Evolutionary conservation across 306 rosid genomes (phyloP).

Genomic region (Ormosia semicastrata): DNA sequence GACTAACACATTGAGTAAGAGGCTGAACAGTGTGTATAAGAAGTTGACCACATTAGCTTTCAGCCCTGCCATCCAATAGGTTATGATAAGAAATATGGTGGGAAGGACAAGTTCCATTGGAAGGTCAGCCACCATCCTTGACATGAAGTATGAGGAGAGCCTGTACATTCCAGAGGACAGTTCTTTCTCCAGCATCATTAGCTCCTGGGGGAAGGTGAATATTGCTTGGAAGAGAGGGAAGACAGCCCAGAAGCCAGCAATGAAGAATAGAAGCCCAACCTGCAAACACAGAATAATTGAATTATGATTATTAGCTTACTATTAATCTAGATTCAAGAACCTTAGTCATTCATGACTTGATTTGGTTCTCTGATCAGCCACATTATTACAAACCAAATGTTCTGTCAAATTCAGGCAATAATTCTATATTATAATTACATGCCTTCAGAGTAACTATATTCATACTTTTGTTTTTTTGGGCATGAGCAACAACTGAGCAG

Average conservation of each 20-base stretch:
- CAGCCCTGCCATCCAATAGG: constrained; percentile 51
- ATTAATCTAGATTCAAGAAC: background rate
- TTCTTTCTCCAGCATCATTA: constrained; percentile 51
- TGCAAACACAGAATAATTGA: background rate
- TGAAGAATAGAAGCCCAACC: constrained; percentile 35
- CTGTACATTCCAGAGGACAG: constrained; percentile 55
- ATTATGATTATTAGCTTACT: background rate
- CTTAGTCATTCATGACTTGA: background rate
- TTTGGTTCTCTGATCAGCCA: background rate
- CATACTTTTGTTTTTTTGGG: background rate
- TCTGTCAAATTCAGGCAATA: background rate
- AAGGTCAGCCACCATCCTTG: constrained; percentile 36
- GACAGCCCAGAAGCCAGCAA: constrained; percentile 45
- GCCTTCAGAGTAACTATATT: background rate
- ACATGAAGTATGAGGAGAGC: constrained; percentile 56
- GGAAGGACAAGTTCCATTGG: constrained; percentile 59
- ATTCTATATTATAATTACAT: background rate
- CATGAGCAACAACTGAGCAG: background rate
- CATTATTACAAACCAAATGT: background rate
- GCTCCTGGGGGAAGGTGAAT: constrained; percentile 53
- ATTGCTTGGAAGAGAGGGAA: constrained; percentile 45
- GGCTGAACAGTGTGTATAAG: constrained; percentile 21
- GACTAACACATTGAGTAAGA: constrained; percentile 40
- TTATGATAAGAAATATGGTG: constrained; percentile 32
- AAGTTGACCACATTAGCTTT: constrained; percentile 20